Base-by-base conservation (phyloP, 2,329 filamentous ascomycete species). In the Penicillium sp. region DNA sequence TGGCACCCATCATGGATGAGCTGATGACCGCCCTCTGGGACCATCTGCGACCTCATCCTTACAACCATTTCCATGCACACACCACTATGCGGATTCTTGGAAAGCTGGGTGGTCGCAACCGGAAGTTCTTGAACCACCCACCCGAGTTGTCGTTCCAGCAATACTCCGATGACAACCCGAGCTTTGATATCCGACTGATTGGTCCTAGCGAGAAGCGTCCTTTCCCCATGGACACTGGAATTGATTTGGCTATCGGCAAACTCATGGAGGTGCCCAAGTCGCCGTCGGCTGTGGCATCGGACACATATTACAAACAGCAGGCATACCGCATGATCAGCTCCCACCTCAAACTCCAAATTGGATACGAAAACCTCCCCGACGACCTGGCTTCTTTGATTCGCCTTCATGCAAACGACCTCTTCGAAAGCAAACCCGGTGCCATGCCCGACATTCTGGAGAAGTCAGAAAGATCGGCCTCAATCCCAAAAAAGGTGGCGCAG, bases 1-100 rank as follows among this genome's bases (percentile, higher is more conserved):
- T 98, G 91, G 89, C 91, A 2, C 94, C 93, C 0, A 94, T 97
- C 22, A 97, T 99, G 68, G 91, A 98, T 60, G 93, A 99, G 64
- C 76, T 99, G 36, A 98, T 98, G 93, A 93, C 89, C 38, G 91
- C 91, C 1, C 77, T 99, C 1, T 98, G 95, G 77, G 90, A 96
- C 54, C 94, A 98, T 66, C 77, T 99, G 34, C 87, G 86, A 59
- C 94, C 93, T 6, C 85, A 90, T 52, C 93, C 93, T 0, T 95
- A 98, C 68, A 95, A 87, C 60, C 94, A 98, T 67, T 95, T 96
- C 68, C 91, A 97, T 63, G 88, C 94, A 0, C 93, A 99, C 65
- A 97, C 93, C 0, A 97, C 93, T 0, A 95, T 98, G 84, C 79
- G 93, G 37, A 98, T 99, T 47, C 77, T 99, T 1, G 93, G 93